Evolutionary conservation across 2,329 filamentous ascomycete species (phyloP), one percentile per base, ranked within the genome.

Genomic region (Fonsecaea monophora): DNA sequence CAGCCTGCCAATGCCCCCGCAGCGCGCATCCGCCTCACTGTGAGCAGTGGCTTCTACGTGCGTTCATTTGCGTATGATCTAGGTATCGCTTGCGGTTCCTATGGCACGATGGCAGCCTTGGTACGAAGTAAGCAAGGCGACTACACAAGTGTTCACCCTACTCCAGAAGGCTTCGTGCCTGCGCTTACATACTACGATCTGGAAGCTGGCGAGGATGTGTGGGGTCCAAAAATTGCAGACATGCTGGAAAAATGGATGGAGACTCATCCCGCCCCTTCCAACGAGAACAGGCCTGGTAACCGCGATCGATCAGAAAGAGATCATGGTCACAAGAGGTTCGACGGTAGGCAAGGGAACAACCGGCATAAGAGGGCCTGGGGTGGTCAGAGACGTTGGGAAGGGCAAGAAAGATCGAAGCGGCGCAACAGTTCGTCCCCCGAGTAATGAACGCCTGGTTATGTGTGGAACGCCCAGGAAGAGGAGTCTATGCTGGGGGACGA

Each of bases 41-140:
- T 97, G 60, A 93, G 93, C 1, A 96, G 93, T 0, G 95, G 95
- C 45, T 99, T 97, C 83, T 99, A 99, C 78, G 94, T 99, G 13
- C 90, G 95, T 69, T 96, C 91, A 65, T 88, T 99, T 72, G 94
- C 92, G 73, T 93, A 98, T 76, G 95, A 99, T 74, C 85, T 99
- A 3, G 95, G 94, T 25, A 83, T 89, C 71, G 92, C 92, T 72
- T 84, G 97, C 13, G 88, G 87, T 60, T 96, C 92, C 12, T 88
- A 92, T 30, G 95, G 86, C 38, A 84, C 95, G 71, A 98, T 99
- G 94, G 88, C 91, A 25, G 89, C 91, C 73, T 86, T 99, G 21
- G 86, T 90, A 64, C 89, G 95, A 62, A 90, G 88, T 3, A 87
- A 91, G 60, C 95, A 99, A 79, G 91, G 88, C 18, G 87, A 92